Base-by-base conservation (phyloP, 2,329 filamentous ascomycete species). In the Pyrenophora seminiperda region DNA sequence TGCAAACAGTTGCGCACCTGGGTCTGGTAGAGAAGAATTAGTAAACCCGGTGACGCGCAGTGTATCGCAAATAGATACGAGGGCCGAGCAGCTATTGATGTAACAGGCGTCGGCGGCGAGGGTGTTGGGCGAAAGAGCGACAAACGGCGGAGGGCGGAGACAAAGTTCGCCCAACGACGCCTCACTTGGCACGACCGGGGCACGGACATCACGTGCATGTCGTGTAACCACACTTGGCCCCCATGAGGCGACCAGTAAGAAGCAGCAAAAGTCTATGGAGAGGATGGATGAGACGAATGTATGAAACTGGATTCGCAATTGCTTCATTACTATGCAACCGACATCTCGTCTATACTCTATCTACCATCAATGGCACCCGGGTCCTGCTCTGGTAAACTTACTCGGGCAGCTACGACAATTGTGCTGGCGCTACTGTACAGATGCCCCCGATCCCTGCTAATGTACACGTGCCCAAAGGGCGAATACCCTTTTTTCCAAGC, bases 31-130 rank as follows among this genome's bases (percentile, higher is more conserved):
- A 40, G 20, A 33, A 34, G 41, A 41, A 51, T 50, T 52, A 54
- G 59, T 48, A 55, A 41, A 40, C 51, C 50, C 55, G 42, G 41
- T 49, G 24, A 50, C 45, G 51, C 59, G 50, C 41, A 54, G 52
- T 40, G 47, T 27, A 41, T 44, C 43, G 34, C 37, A 47, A 53
- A 56, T 61, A 56, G 53, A 58, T 54, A 65, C 63, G 61, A 56
- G 41, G 48, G 50, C 50, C 47, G 47, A 50, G 48, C 34, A 44
- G 54, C 41, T 49, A 52, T 43, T 54, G 59, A 63, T 61, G 53
- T 56, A 50, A 36, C 37, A 47, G 39, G 55, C 53, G 53, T 61
- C 51, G 47, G 42, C 51, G 47, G 42, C 54, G 53, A 48, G 20
- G 55, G 44, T 54, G 59, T 49, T 62, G 54, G 57, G 49, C 58